Base-by-base conservation (phyloP, 2,329 filamentous ascomycete genomes). In the Cryphonectria naterciae region DNA sequence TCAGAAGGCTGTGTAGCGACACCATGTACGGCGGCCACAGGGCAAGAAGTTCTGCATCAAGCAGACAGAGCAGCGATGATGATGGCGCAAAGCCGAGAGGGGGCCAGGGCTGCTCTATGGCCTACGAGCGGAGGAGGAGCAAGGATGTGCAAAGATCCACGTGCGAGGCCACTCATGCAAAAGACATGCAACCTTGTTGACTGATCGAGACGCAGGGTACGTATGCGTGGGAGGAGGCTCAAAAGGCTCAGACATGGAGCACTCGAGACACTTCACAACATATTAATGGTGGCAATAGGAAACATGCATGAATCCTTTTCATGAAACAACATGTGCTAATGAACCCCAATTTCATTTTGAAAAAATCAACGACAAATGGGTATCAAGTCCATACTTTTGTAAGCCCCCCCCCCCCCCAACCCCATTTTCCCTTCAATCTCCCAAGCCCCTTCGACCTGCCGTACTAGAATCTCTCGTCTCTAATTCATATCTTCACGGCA, bases 321-420 rank as follows among this genome's bases (percentile, higher is more conserved):
- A 15, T 15, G 17, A 35, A 28, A 32, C 28, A 58, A 19, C 28
- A 35, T 19, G 28, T 17, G 28, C 10, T 7, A 19, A 28, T 58
- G 54, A 66, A 7, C 22, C 28, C 32, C 63, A 13, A n/a, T 10
- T 28, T 22, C 4, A 22, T 67, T 25, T 49, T 43, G 25, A 10
- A 46, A 70, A 70, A 58, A 35, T 46, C 37, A 65, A 67, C 13
- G 28, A 64, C 19, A 61, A 49, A 32, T 35, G 58, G 67, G 70
- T 72, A 65, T 72, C 67, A 70, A 64, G 64, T 64, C 37, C 37
- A 35, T 41, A 28, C 28, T 49, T 61, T n/a, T 61, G 39, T 67
- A 58, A 58, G 25, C 13, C 28, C 15, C 6, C 52, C 52, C 32
- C 28, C 28, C 15, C 6, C 52, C 52, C 32, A 1, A 32, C 28